Evolutionary conservation across 2,329 filamentous ascomycete species (phyloP), one percentile per base, ranked within the genome.

Genomic region (Sphaerulina populicola): DNA sequence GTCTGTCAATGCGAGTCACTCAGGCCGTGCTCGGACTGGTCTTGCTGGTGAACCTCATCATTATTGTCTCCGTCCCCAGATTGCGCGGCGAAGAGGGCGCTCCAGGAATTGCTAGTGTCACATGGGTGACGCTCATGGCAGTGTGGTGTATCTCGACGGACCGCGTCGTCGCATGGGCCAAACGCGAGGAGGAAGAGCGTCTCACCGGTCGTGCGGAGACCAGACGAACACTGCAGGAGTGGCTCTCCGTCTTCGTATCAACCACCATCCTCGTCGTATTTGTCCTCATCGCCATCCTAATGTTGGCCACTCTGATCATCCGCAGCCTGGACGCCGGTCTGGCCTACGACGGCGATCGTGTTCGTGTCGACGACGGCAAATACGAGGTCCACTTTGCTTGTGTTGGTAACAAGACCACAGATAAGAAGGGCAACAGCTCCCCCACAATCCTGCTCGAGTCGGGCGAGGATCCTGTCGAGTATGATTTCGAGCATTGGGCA

Each of bases 311-410:
- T 0, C 74, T 97, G 46, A 80, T 88, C 44, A 75, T 98, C 23
- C 85, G 90, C 38, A 80, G 88, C 14, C 76, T 88, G 11, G 93
- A 97, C 65, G 79, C 86, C 9, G 81, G 83, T 1, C 76, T 96
- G 2, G 72, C 77, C 6, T 76, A 86, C 37, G 84, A 86, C 0
- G 93, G 93, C 21, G 74, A 86, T 51, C 76, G 83, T 52, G 88
- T 88, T 68, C 82, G 77, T 67, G 90, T 98, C 9, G 88, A 96
- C 59, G 82, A 81, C 30, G 77, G 83, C 69, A 90, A 90, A 64
- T 97, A 96, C 66, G 78, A 83, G 59, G 80, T 98, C 12, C 93
- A 98, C 62, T 72, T 97, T 1, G 85, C 85, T 63, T 97, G 91
- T 65, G 71, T 83, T 14, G 90, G 90, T n/a, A 86, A 88, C 46